Base-by-base conservation (phyloP, 768 basidiomycete genomes). In the Leccinum truebloodii region DNA sequence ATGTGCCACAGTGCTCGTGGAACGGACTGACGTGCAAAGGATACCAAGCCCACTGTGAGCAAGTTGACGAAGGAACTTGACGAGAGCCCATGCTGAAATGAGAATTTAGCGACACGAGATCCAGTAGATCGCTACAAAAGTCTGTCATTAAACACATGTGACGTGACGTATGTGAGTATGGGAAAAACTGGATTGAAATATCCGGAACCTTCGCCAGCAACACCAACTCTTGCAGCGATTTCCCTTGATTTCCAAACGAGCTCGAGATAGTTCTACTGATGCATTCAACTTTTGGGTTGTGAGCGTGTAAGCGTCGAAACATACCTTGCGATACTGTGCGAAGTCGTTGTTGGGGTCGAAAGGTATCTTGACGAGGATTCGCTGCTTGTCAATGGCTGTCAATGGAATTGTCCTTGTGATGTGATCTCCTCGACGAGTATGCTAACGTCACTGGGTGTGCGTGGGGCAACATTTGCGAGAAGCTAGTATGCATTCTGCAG, bases 21-120 rank as follows among this genome's bases (percentile, higher is more conserved):
- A 30, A 4, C 9, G 6, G 16, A 61, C 84, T 68, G 72, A 79
- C 59, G 81, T 84, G 71, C 83, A 85, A n/a, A 86, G 75, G 57
- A 86, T 83, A 49, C 82, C 80, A 63, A 83, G 82, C 6, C 84
- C 84, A 46, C 74, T 75, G 54, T 80, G 75, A n/a, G 83, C 82
- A 28, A 85, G 79, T 57, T 83, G 81, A 30, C 79, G 76, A 48
- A 84, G 73, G 70, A 83, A 76, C 18, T 70, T 71, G 24, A 80
- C 69, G 57, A 83, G 79, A 37, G 76, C 75, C 80, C 82, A 83
- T 1, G 83, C 80, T 13, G 78, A 79, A 28, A 7, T 28, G 28
- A 28, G 28, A 28, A 1, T 46, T 20, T 9, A 20, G 20, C 10
- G 22, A n/a, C 39, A 41, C 16, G 20, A 46, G 20, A 46, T 46